These are phyloP conservation scores for Coniochaeta prunicola DNA, from an alignment of 2,329 filamentous ascomycete genomes.

Conservation along the genomic window DNA sequence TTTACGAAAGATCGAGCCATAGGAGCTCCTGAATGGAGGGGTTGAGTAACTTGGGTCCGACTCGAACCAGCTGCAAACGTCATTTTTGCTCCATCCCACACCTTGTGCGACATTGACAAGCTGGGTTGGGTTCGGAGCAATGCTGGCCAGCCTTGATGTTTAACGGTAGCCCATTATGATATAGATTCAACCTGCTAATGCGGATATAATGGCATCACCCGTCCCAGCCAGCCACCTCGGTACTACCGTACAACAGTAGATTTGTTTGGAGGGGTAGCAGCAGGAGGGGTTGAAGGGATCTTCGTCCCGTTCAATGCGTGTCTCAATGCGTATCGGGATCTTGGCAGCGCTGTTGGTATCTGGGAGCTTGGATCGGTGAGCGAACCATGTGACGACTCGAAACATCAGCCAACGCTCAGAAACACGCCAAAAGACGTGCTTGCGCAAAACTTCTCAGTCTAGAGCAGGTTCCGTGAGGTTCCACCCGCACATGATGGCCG, in stretches of 20 bases:
- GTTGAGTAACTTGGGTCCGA: background rate
- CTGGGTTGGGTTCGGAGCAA: background rate
- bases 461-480: too few relatives aligned
- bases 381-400: slow-evolving; percentile 1
- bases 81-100: background rate
- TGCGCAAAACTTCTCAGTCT: background rate
- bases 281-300: background rate
- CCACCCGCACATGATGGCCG: background rate
- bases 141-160: background rate
- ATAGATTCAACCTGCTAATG: background rate
- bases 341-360: background rate
- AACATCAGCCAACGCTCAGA: background rate
- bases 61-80: background rate
- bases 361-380: background rate
- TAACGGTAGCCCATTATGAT: background rate
- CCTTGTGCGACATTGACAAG: background rate
- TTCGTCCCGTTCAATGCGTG: background rate
- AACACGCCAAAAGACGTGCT: slow-evolving; percentile 2
- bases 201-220: background rate
- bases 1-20: background rate
- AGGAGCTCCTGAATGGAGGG: background rate
- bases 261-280: background rate
- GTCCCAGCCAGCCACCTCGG: background rate
- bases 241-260: background rate
- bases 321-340: background rate